Base-by-base conservation (phyloP, 306 rosid species). In the Lathyrus oleraceus region DNA sequence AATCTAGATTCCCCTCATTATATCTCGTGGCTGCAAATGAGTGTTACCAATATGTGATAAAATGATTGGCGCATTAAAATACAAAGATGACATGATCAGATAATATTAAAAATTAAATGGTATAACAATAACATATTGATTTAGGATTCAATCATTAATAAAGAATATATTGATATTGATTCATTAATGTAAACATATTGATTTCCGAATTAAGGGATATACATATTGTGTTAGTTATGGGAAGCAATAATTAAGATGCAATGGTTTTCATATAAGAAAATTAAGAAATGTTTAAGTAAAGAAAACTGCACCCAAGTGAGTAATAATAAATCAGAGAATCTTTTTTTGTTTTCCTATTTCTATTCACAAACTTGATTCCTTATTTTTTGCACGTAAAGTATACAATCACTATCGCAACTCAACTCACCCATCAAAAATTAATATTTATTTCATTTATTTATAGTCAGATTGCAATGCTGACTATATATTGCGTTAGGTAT, bases 301-400 rank as follows among this genome's bases (percentile, higher is more conserved):
- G 15, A 49, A 49, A 48, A n/a, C 8, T 35, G 2, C 30, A 6
- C 43, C 11, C 25, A 51, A 15, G 2, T 1, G 13, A 66, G 25
- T 12, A 32, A 27, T 43, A 8, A 27, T 43, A 14, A 23, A 30
- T n/a, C 40, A 32, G 11, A 67, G 74, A 70, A 63, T 77, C 39
- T 51, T 51, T 60, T 60, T 57, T 56, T 56, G 25, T 45, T 17
- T 30, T 43, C 10, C 38, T 30, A 32, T 62, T 20, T 20, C 38
- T 53, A 21, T 4, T 38, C 19, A 30, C 8, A 39, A 36, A 36
- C 69, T 59, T 48, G 77, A 58, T 66, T 72, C 70, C 60, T 20
- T 17, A 5, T 49, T 64, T 39, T 69, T 40, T 71, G 67, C 69
- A 63, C 74, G 70, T 57, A 70, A 75, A 30, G 11, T 81, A 45